phyloP scores from a whole-genome alignment of 148 eudicot species.

The Arctostaphylos glauca region DNA sequence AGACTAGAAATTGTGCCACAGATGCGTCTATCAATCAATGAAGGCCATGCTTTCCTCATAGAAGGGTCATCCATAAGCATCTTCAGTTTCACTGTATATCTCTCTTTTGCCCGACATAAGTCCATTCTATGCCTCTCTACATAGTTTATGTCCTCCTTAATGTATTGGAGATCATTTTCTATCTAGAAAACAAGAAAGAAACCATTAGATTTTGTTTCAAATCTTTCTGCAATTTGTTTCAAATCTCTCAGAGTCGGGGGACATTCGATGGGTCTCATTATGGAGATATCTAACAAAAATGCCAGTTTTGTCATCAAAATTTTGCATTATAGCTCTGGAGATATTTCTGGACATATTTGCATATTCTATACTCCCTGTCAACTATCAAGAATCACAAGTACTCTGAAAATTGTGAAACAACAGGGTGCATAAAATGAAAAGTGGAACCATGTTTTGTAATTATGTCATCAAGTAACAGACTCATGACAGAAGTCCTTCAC shows the following conservation, averaged over 20 bases:
- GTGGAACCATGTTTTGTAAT: no score
- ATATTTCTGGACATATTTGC: neutral
- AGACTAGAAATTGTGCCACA: slow-evolving; percentile 48
- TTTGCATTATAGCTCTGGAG: neutral
- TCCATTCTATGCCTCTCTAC: slow-evolving; percentile 80
- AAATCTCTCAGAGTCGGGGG: neutral
- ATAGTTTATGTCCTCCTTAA: slow-evolving; percentile 69
- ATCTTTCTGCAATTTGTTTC: neutral
- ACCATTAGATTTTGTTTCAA: neutral
- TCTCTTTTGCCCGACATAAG: slow-evolving; percentile 64
- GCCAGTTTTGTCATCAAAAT: neutral
- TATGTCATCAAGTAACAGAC: no score
- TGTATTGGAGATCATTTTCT: slow-evolving; percentile 71
- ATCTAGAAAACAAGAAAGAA: slow-evolving; percentile 34
- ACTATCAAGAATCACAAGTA: neutral
- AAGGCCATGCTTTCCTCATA: slow-evolving; percentile 41
- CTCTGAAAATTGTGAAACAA: no score
- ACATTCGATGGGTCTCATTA: neutral
- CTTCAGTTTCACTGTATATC: slow-evolving; percentile 56
- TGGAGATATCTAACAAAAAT: neutral
- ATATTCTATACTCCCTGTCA: neutral
- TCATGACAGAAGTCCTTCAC: no score
- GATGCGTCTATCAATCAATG: slow-evolving; percentile 46
- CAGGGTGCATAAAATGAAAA: no score
- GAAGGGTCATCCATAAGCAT: slow-evolving; percentile 57